Base-by-base conservation (phyloP, 1,139 yeast genomes). In the Nematodospora anomalae region DNA sequence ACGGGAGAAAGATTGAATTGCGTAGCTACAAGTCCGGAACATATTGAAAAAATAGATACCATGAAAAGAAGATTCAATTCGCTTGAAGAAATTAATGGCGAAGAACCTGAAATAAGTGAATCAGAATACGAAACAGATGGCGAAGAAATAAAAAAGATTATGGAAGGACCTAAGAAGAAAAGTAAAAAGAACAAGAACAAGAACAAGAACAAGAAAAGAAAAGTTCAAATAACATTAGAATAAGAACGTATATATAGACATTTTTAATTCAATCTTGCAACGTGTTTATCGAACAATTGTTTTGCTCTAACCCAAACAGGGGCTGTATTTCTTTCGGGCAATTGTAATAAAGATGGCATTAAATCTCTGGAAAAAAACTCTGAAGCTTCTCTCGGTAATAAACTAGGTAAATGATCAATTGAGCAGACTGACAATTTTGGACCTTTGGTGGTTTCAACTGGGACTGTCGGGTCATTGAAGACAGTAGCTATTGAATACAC, bases 371-470 rank as follows among this genome's bases (percentile, higher is more conserved):
- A 79, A 64, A 88, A 92, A 47, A 82, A 80, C 67, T 92, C 98
- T 8, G 96, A 86, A 24, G 97, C 87, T 66, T 92, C 98, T 68
- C 98, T 85, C 51, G 98, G 98, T 51, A 92, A 75, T 58, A 92
- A 69, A 10, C 96, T 83, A 28, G 99, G 99, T 57, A 94, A 74
- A 61, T 92, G 98, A 67, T 94, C 99, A 52, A 92, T 92, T n/a
- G 96, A 88, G 50, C 90, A 80, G 33, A 92, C 97, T 4, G 95
- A 84, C 52, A 92, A 67, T 58, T 88, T 87, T 44, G 92, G 90
- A 35, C 96, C 97, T 20, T 66, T 71, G 18, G 82, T 71, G 29
- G 92, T 81, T 46, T 80, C 77, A 31, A 90, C 97, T 10, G 67
- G 64, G 30, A 87, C 97, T 6, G 96, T 89, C 50, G 98, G 99